Conservation (phyloP, 305 asterid species). For the Fraxinus sp. region DNA sequence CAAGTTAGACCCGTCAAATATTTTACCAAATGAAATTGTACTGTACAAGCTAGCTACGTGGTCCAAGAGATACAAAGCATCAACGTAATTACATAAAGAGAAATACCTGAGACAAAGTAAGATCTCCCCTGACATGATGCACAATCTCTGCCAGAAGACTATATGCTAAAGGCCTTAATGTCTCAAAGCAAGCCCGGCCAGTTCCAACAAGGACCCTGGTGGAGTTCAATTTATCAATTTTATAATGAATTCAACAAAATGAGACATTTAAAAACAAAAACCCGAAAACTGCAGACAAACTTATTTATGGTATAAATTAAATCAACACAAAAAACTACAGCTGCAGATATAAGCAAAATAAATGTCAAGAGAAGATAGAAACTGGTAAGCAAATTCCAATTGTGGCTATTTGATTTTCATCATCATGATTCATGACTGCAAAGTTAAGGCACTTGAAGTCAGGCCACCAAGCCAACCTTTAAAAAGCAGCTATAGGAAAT, state of each 20-base stretch:
- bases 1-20: background rate
- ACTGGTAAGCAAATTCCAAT: conserved; percentile 20
- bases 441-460: background rate
- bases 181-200: conserved; percentile 98
- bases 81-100: background rate
- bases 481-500: conserved; percentile 8
- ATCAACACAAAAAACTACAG: conserved; percentile 21
- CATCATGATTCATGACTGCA: conserved; percentile 1
- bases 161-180: conserved; percentile 98
- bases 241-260: conserved; percentile 1
- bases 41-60: background rate
- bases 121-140: conserved; percentile 96
- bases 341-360: conserved; percentile 13
- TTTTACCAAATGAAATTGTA: background rate
- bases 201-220: conserved; percentile 98
- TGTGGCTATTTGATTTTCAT: background rate
- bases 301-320: conserved; percentile 12
- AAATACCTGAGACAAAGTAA: conserved; percentile 89
- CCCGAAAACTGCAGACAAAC: background rate
- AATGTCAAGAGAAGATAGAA: conserved; percentile 17
- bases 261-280: conserved; percentile 15
- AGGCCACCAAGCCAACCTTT: conserved; percentile 10
- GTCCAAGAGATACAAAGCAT: conserved; percentile 1
- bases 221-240: conserved; percentile 29
- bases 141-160: conserved; percentile 99